These are phyloP conservation scores for Ascochyta clinopodiicola DNA, from an alignment of 2,329 filamentous ascomycete species.

Conservation along the genomic window DNA sequence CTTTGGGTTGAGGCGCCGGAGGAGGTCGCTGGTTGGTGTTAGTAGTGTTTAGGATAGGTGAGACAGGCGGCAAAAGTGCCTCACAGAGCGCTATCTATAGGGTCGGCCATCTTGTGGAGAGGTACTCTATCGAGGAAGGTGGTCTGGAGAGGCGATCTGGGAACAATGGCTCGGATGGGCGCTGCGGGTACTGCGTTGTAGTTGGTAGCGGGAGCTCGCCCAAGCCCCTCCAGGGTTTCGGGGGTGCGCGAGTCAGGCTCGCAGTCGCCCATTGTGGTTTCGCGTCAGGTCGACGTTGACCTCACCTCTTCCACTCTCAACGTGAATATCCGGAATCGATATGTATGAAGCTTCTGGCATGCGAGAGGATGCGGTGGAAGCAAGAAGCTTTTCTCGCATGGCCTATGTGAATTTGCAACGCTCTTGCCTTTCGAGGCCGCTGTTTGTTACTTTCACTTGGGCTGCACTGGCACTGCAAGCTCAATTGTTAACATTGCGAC, in stretches of 20 bases:
- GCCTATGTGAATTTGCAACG: not conserved
- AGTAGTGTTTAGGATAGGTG: conserved; percentile 1
- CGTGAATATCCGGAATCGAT: not conserved
- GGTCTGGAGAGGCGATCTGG: conserved; percentile 16
- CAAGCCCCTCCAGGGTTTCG: conserved; percentile 30
- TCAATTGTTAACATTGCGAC: not conserved
- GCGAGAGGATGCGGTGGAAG: not conserved
- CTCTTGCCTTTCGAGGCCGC: not conserved
- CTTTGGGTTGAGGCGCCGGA: conserved; percentile 95
- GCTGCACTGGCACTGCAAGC: not conserved
- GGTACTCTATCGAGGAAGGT: conserved; percentile 18
- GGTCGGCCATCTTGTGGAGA: conserved; percentile 42
- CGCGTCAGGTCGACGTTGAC: conserved; percentile 11
- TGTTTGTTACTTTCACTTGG: conserved; percentile 1
- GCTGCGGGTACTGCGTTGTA: conserved; percentile 8
- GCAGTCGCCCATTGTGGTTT: conserved; percentile 21
- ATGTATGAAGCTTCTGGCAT: not conserved
- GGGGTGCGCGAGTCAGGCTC: conserved; percentile 31
- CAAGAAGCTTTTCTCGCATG: not conserved
- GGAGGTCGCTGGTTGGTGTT: conserved; percentile 76
- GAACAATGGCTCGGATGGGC: conserved; percentile 18
- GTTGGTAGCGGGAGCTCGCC: conserved; percentile 21
- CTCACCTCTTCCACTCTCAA: conserved; percentile 12
- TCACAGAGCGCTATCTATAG: conserved; percentile 74
- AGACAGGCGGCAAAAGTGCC: conserved; percentile 31